phyloP scores from a whole-genome alignment of 441 rosid genomes.

The Adansonia madagascariensis region DNA sequence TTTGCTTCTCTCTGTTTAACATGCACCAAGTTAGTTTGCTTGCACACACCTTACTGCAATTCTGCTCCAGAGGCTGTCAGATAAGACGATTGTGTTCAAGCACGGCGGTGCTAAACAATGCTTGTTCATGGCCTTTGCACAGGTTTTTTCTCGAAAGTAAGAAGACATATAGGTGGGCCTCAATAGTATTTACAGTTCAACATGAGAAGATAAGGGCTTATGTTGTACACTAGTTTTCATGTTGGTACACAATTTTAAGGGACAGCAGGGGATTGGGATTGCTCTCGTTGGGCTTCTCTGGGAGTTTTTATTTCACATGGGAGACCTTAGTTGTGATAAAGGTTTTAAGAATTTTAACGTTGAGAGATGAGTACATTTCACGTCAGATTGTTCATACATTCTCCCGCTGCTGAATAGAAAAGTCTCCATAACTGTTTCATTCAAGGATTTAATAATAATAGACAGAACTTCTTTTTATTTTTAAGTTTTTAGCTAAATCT shows the following conservation, averaged over 20 bases:
- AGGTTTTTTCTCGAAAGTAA: not conserved
- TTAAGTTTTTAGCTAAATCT: too few relatives aligned
- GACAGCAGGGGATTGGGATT: not conserved
- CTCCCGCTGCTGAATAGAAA: not conserved
- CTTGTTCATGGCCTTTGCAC: not conserved
- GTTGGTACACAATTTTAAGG: not conserved
- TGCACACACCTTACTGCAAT: slow-evolving; percentile 96
- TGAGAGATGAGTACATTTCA: not conserved
- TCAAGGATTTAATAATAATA: too few relatives aligned
- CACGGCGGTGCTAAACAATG: not conserved
- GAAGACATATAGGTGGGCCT: not conserved
- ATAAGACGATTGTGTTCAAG: slow-evolving; percentile 33
- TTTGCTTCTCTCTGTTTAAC: slow-evolving; percentile 78
- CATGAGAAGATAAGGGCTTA: not conserved
- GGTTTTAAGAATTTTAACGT: not conserved
- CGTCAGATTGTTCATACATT: slow-evolving; percentile 5
- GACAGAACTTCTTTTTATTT: too few relatives aligned
- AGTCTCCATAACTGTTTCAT: too few relatives aligned
- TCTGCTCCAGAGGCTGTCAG: slow-evolving; percentile 97
- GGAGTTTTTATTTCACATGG: not conserved
- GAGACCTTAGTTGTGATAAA: not conserved
- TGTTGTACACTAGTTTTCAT: not conserved
- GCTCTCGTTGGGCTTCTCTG: not conserved
- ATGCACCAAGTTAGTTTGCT: slow-evolving; percentile 83
- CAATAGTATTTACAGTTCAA: not conserved